phyloP scores from a whole-genome alignment of 164 flowering plant genomes.

The Dillenia suffruticosa region DNA sequence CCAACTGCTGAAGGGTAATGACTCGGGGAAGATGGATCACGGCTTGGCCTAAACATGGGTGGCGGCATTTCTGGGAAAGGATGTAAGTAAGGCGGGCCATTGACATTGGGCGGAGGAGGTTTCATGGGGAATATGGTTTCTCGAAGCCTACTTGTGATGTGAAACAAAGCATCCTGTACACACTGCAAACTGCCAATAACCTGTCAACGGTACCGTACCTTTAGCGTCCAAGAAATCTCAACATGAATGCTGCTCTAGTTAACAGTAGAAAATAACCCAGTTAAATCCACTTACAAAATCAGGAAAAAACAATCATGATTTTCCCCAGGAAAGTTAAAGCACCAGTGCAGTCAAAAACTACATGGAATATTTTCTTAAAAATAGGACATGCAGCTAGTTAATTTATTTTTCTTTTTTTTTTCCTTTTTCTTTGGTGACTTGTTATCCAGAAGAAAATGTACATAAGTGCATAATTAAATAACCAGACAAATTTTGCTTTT shows the following conservation, averaged over 20 bases:
- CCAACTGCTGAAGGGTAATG: constrained; percentile 32
- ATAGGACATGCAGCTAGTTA: too few species aligned
- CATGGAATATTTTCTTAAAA: too few species aligned
- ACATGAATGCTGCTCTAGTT: neutral
- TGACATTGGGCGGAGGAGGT: constrained; percentile 13
- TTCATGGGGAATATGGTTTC: constrained; percentile 36
- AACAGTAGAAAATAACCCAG: too few species aligned
- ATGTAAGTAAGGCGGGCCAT: constrained; percentile 22
- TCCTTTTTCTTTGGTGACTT: too few species aligned
- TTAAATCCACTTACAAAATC: too few species aligned
- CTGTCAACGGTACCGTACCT: constrained; percentile 24
- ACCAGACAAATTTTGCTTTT: too few species aligned
- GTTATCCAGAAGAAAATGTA: too few species aligned
- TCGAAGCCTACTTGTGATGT: constrained; percentile 47
- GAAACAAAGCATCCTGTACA: constrained; percentile 60
- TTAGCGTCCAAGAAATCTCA: neutral
- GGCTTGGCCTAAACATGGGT: constrained; percentile 35
- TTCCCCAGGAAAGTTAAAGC: too few species aligned
- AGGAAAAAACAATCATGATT: too few species aligned
- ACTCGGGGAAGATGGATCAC: constrained; percentile 39
- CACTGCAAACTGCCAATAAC: constrained; percentile 43
- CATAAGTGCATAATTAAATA: too few species aligned
- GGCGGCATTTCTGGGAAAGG: constrained; percentile 34
- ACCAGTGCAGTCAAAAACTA: too few species aligned
- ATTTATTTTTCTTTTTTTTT: too few species aligned